Evolutionary conservation across 129 eudicot genomes (phyloP).

Genomic region (Ambrosia trifida): DNA sequence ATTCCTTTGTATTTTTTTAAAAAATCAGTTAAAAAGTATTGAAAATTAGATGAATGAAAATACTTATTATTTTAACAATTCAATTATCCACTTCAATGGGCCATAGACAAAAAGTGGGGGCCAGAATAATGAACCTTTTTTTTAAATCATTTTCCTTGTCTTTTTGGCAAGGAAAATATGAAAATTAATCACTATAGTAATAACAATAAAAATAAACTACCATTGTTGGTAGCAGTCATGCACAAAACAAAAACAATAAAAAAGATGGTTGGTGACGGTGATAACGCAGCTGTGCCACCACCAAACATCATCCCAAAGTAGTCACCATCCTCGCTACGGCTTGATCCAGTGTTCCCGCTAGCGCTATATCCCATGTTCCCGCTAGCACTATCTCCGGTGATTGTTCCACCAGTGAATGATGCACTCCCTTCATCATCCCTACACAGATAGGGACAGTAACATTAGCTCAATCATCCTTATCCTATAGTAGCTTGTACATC

Average conservation of each 20-base stretch:
- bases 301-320: conserved; percentile 63
- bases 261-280: conserved; percentile 33
- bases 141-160: conserved; percentile 4
- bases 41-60: not conserved
- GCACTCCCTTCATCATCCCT: conserved; percentile 47
- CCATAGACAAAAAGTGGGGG: conserved; percentile 15
- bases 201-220: conserved; percentile 29
- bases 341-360: conserved; percentile 36
- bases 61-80: not conserved
- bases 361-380: conserved; percentile 46
- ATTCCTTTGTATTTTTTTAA: no score
- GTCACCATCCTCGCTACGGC: conserved; percentile 39
- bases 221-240: conserved; percentile 34
- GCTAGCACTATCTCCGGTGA: conserved; percentile 46
- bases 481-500: conserved; percentile 19
- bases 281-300: conserved; percentile 38
- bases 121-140: conserved; percentile 30
- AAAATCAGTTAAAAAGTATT: no score
- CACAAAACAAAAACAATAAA: conserved; percentile 44
- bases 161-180: conserved; percentile 19
- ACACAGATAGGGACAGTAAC: conserved; percentile 18
- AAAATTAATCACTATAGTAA: conserved; percentile 35
- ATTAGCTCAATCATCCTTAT: conserved; percentile 17
- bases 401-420: conserved; percentile 46
- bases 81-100: conserved; percentile 13